Conservation (phyloP, 495 filamentous ascomycete species). For the Penicillium manginii region DNA sequence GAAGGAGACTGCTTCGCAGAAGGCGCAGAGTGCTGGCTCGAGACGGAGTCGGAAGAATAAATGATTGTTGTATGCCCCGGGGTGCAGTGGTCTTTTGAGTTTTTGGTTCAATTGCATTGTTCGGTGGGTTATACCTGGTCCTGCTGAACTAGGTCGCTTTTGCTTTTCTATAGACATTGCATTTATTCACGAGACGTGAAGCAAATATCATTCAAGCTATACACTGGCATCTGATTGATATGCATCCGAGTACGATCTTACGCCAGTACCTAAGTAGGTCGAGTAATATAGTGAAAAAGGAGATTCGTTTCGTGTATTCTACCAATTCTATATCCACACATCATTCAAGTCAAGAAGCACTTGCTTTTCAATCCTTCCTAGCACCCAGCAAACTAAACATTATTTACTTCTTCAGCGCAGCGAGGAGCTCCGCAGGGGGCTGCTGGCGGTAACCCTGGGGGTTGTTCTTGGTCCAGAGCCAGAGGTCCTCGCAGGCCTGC, state of each 20-base stretch:
- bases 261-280: not conserved
- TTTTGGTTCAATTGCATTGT: not conserved
- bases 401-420: constrained; percentile 65
- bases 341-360: constrained; percentile 4
- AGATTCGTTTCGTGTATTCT: constrained; percentile 49
- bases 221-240: too few relatives aligned
- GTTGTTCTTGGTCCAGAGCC: constrained; percentile 95
- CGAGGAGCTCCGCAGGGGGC: constrained; percentile 81
- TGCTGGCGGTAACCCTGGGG: constrained; percentile 91
- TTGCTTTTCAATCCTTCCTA: constrained; percentile 7
- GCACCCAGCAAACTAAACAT: not conserved
- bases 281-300: constrained; percentile 30
- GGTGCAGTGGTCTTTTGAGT: too few relatives aligned
- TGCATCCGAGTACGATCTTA: not conserved
- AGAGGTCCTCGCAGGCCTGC: constrained; percentile 90
- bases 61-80: constrained; percentile 9
- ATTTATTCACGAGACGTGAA: too few relatives aligned
- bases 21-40: constrained; percentile 45
- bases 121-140: too few relatives aligned
- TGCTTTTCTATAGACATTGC: too few relatives aligned
- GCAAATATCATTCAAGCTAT: too few relatives aligned
- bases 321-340: constrained; percentile 33
- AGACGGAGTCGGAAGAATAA: constrained; percentile 48
- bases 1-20: constrained; percentile 39
- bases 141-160: too few relatives aligned